Percentiles rank a stretch among this genome's conserved stretches.
phyloP scores from a whole-genome alignment of 2,329 filamentous ascomycete species.

The Metarhizium robertsii region DNA sequence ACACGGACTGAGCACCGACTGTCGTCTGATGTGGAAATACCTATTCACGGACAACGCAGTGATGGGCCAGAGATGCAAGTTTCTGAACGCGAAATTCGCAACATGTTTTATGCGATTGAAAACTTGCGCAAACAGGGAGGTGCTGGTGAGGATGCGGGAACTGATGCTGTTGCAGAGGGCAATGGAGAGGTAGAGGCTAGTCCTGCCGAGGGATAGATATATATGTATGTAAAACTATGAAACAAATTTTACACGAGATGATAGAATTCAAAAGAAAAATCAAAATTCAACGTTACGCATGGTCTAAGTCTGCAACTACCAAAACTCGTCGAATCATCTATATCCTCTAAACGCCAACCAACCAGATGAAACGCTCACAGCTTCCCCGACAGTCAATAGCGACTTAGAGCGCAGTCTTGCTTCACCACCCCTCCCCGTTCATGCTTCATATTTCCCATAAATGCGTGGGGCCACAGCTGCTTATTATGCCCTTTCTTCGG shows the following conservation, averaged over 20 bases:
- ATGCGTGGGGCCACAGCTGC: background rate
- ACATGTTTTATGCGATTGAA: conserved; percentile 36
- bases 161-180: background rate
- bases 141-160: conserved; percentile 12
- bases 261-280: background rate
- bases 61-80: conserved; percentile 27
- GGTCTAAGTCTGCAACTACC: conserved; percentile 14
- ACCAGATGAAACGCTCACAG: conserved; percentile 22
- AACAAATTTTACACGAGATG: background rate
- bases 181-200: background rate
- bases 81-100: conserved; percentile 26
- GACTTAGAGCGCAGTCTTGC: conserved; percentile 5
- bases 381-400: conserved; percentile 8
- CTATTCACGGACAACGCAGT: conserved; percentile 10
- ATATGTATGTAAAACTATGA: background rate
- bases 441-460: conserved; percentile 7
- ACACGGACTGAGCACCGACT: conserved; percentile 22
- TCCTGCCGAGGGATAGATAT: background rate
- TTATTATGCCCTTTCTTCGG: background rate
- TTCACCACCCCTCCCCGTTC: conserved; percentile 2
- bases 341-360: conserved; percentile 28
- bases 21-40: conserved; percentile 17
- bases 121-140: conserved; percentile 35
- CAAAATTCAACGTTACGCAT: conserved; percentile 8
- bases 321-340: conserved; percentile 30